Evolutionary conservation across 176 grass and related monocot species (phyloP).

Genomic region (Hsuehochloa calcarea): DNA sequence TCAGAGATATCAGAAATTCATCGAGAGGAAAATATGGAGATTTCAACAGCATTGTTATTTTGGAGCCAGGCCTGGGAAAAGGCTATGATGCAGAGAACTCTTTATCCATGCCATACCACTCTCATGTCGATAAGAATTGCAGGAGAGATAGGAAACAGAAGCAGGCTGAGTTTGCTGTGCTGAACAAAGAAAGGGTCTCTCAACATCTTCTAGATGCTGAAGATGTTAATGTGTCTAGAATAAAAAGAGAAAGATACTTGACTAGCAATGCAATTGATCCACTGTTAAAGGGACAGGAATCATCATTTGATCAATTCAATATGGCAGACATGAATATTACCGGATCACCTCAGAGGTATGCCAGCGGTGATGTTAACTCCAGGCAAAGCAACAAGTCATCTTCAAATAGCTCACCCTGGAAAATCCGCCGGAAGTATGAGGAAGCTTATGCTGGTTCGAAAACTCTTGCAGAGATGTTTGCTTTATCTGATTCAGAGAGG

Average conservation of each 20-base stretch:
- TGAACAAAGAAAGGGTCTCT: conserved; percentile 30
- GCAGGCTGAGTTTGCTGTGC: conserved; percentile 30
- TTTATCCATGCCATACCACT: conserved; percentile 26
- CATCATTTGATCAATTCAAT: conserved; percentile 31
- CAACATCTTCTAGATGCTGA: conserved; percentile 25
- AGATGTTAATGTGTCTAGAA: conserved; percentile 16
- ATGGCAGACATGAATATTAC: conserved; percentile 6
- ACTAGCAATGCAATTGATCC: conserved; percentile 8
- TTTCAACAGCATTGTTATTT: conserved; percentile 47
- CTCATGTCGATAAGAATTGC: conserved; percentile 28
- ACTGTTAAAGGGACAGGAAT: conserved; percentile 20
- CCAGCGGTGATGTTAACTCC: conserved; percentile 1
- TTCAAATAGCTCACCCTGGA: neutral
- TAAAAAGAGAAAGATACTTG: conserved; percentile 20
- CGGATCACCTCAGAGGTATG: conserved; percentile 30
- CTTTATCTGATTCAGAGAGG: conserved; percentile 60
- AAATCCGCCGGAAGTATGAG: conserved; percentile 13
- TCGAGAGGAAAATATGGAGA: conserved; percentile 3
- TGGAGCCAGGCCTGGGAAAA: conserved; percentile 49
- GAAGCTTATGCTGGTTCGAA: conserved; percentile 28
- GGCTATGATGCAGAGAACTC: conserved; percentile 26
- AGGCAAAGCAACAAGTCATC: conserved; percentile 29
- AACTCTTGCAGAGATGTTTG: conserved; percentile 72
- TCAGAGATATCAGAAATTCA: conserved; percentile 27
- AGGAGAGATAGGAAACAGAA: conserved; percentile 31